phyloP scores from a whole-genome alignment of 768 basidiomycete genomes.

The Serendipita sp. region DNA sequence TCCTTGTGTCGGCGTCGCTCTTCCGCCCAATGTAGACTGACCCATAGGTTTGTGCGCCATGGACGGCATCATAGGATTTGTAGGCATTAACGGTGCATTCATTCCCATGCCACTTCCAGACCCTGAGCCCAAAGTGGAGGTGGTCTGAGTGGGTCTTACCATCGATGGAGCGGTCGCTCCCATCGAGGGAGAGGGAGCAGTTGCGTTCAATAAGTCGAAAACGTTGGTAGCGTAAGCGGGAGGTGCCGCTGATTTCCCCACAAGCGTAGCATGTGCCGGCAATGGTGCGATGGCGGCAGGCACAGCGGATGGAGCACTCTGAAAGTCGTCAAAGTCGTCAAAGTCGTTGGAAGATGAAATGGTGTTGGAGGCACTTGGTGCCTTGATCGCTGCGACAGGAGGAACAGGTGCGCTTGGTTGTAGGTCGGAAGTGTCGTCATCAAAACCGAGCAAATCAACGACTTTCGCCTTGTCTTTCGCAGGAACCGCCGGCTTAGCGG shows the following conservation, averaged over 20 bases:
- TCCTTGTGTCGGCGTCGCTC: conserved; percentile 3
- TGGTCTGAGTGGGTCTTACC: conserved; percentile 2
- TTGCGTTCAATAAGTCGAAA: conserved; percentile 1
- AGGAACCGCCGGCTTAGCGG: conserved; percentile 11
- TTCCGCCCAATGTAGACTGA: not conserved
- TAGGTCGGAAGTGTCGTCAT: conserved; percentile 33
- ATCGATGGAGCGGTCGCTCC: not conserved
- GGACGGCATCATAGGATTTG: not conserved
- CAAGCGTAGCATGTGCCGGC: conserved; percentile 17
- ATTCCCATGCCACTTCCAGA: not conserved
- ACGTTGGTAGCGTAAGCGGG: conserved; percentile 5
- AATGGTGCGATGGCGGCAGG: conserved; percentile 35
- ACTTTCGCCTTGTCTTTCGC: conserved; percentile 26
- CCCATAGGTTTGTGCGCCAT: not conserved
- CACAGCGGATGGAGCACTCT: conserved; percentile 30
- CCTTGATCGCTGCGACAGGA: conserved; percentile 30
- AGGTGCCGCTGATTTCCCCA: conserved; percentile 4
- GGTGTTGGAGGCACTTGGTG: conserved; percentile 25
- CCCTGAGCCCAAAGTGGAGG: not conserved
- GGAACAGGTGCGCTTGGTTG: conserved; percentile 19
- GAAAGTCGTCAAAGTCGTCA: conserved; percentile 79
- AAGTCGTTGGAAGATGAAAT: conserved; percentile 2
- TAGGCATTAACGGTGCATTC: not conserved
- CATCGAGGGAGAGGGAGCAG: conserved; percentile 2
- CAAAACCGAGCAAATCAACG: conserved; percentile 67